phyloP scores from a whole-genome alignment of 495 filamentous ascomycete species.

The Aspergillus homomorphus region DNA sequence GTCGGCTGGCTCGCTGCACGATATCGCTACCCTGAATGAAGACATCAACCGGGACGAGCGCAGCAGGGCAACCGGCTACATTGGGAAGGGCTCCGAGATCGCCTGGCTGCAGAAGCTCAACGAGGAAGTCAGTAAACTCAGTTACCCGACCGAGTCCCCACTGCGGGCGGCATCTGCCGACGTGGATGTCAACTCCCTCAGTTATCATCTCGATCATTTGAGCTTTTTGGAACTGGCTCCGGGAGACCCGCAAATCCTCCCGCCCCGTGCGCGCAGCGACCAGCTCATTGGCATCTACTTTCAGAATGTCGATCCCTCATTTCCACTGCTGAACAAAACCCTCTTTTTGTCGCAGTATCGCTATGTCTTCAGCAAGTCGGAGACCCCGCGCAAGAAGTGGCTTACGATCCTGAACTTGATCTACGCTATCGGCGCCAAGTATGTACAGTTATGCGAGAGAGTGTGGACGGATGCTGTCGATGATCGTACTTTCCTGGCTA shows the following conservation, averaged over 20 bases:
- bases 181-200: slow-evolving; percentile 16
- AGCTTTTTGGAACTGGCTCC: slow-evolving; percentile 36
- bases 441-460: slow-evolving; percentile 44
- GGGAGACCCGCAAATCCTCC: slow-evolving; percentile 50
- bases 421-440: slow-evolving; percentile 58
- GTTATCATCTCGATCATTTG: slow-evolving; percentile 58
- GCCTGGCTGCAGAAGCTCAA: slow-evolving; percentile 53
- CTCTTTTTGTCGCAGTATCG: slow-evolving; percentile 37
- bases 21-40: slow-evolving; percentile 53
- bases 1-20: slow-evolving; percentile 54
- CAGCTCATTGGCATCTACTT: slow-evolving; percentile 52
- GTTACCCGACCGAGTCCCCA: background rate
- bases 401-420: slow-evolving; percentile 58
- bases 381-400: slow-evolving; percentile 43
- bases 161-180: background rate
- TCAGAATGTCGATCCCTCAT: slow-evolving; percentile 49
- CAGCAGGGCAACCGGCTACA: slow-evolving; percentile 50
- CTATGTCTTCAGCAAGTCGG: slow-evolving; percentile 24
- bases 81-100: slow-evolving; percentile 61
- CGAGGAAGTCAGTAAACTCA: slow-evolving; percentile 11
- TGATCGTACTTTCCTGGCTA: slow-evolving; percentile 1
- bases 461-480: slow-evolving; percentile 32
- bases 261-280: slow-evolving; percentile 47
- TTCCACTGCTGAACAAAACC: slow-evolving; percentile 54
- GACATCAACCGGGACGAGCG: slow-evolving; percentile 49